Conservation (phyloP, 1,284 basidiomycete genomes). For the Volvariella surrecta region DNA sequence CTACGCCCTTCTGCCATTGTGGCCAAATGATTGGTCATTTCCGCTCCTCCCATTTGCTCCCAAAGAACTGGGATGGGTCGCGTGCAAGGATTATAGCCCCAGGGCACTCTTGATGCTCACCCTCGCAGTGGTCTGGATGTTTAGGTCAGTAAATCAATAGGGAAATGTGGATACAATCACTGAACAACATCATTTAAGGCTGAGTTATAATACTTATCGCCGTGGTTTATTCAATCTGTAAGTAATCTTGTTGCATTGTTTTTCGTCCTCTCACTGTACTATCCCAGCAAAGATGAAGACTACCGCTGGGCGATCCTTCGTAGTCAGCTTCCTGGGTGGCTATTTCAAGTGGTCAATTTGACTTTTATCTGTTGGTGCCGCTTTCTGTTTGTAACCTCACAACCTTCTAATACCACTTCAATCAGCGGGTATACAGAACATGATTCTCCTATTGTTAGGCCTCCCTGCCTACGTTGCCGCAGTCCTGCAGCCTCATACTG, state of each 20-base stretch:
- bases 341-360: constrained; percentile 79
- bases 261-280: constrained; percentile 2
- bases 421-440: constrained; percentile 66
- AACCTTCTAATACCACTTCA: not conserved
- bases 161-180: not conserved
- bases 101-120: constrained; percentile 65
- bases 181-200: constrained; percentile 26
- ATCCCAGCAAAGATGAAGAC: constrained; percentile 62
- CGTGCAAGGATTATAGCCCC: constrained; percentile 46
- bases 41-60: constrained; percentile 51
- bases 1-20: constrained; percentile 63
- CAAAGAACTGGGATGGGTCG: constrained; percentile 31
- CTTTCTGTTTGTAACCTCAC: not conserved
- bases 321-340: constrained; percentile 49
- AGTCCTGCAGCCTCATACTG: constrained; percentile 41
- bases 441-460: constrained; percentile 72
- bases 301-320: constrained; percentile 87
- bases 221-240: constrained; percentile 77
- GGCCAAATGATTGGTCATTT: constrained; percentile 38
- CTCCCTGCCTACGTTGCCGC: constrained; percentile 51
- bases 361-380: constrained; percentile 50
- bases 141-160: constrained; percentile 28
- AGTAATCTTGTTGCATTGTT: constrained; percentile 15
- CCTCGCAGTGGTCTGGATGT: constrained; percentile 67
- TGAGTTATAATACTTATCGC: constrained; percentile 80